These are phyloP conservation scores for Metschnikowia shivogae DNA, from an alignment of 805 yeast species.

Conservation along the genomic window DNA sequence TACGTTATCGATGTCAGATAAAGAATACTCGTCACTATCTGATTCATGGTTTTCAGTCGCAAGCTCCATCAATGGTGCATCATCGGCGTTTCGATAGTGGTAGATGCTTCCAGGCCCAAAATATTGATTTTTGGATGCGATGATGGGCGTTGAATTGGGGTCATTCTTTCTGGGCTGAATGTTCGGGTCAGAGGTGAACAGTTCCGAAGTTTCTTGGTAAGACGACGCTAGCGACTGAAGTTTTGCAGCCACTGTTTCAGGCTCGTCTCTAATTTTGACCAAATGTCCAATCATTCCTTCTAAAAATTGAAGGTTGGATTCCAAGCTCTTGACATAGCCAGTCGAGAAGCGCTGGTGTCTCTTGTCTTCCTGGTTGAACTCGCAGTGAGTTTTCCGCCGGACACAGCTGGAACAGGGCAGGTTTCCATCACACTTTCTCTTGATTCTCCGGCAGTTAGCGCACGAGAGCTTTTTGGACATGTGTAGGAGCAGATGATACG, in stretches of 20 bases:
- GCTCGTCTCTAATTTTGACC: conserved; percentile 14
- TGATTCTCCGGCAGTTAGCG: conserved; percentile 17
- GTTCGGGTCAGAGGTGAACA: conserved; percentile 5
- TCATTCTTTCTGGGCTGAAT: conserved; percentile 7
- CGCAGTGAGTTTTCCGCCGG: conserved; percentile 11
- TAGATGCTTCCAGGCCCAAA: conserved; percentile 19
- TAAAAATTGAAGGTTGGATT: conserved; percentile 15
- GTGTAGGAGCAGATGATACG: neutral
- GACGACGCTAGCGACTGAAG: conserved; percentile 13
- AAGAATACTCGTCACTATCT: neutral
- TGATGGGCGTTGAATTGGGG: conserved; percentile 4
- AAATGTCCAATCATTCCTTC: conserved; percentile 13
- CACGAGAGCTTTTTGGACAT: conserved; percentile 14
- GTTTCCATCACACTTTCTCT: conserved; percentile 18
- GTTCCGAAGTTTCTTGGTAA: conserved; percentile 3
- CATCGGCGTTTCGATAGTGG: conserved; percentile 6
- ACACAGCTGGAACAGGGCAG: conserved; percentile 16
- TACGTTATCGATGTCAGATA: neutral
- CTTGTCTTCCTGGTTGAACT: conserved; percentile 15
- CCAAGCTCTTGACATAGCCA: conserved; percentile 18
- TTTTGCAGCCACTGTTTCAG: conserved; percentile 12
- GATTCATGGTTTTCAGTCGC: neutral
- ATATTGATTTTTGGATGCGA: conserved; percentile 10
- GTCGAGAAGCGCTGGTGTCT: conserved; percentile 17
- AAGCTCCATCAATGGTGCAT: neutral